Percentiles rank a stretch among this genome's conserved stretches.
These are phyloP conservation scores for Elymus sibiricus DNA, from an alignment of 176 grass and related monocot species.

Conservation along the genomic window DNA sequence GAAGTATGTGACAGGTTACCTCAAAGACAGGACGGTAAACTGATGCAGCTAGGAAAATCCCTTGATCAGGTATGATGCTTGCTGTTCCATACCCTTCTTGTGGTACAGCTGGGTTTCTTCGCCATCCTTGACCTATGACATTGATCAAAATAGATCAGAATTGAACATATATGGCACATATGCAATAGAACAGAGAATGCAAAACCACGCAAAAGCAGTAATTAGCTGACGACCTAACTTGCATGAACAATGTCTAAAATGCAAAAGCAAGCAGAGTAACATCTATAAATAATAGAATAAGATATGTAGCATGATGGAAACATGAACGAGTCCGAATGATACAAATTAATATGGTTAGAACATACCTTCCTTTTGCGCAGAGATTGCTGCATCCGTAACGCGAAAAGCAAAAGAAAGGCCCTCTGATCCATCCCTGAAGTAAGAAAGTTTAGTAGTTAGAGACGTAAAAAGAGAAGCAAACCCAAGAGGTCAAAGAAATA, in stretches of 20 bases:
- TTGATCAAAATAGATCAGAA: slow-evolving; percentile 27
- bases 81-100: slow-evolving; percentile 98
- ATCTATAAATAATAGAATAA: not conserved
- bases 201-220: slow-evolving; percentile 21
- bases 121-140: slow-evolving; percentile 75
- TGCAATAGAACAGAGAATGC: slow-evolving; percentile 19
- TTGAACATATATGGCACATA: slow-evolving; percentile 18
- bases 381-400: slow-evolving; percentile 77
- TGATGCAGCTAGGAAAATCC: slow-evolving; percentile 92
- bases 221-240: not conserved
- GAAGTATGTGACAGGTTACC: slow-evolving; percentile 39
- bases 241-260: not conserved
- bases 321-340: not conserved
- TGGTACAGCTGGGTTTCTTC: slow-evolving; percentile 69
- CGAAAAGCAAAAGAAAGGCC: slow-evolving; percentile 99
- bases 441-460: slow-evolving; percentile 15
- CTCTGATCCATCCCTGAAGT: slow-evolving; percentile 92
- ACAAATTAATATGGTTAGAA: not conserved
- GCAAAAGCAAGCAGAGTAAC: not conserved
- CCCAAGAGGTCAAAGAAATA: not conserved
- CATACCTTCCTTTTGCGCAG: slow-evolving; percentile 63
- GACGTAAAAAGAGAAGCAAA: slow-evolving; percentile 5
- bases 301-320: not conserved
- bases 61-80: slow-evolving; percentile 86
- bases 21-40: slow-evolving; percentile 97